Conservation (phyloP, 2,329 filamentous ascomycete genomes). For the Waltergamsia citrina region DNA sequence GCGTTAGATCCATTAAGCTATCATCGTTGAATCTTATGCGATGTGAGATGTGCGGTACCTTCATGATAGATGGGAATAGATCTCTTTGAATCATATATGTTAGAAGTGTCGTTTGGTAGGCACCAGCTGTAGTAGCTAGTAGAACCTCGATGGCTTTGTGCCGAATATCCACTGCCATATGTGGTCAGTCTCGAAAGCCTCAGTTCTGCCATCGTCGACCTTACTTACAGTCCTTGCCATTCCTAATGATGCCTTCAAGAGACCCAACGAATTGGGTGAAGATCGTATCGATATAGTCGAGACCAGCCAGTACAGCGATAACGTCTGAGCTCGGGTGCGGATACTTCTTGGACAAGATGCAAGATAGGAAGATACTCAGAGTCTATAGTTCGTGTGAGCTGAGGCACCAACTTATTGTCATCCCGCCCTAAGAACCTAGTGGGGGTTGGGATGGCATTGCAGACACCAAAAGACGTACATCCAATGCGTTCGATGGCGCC, state of each 20-base stretch:
- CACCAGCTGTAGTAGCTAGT: slow-evolving; percentile 80
- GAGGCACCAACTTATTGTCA: not conserved
- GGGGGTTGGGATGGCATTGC: not conserved
- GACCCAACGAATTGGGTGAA: slow-evolving; percentile 83
- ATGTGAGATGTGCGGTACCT: slow-evolving; percentile 42
- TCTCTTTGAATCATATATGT: slow-evolving; percentile 95
- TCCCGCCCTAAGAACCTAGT: slow-evolving; percentile 23
- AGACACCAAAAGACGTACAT: no score
- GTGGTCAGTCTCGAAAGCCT: slow-evolving; percentile 2
- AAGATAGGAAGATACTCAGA: slow-evolving; percentile 76
- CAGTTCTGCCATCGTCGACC: no score
- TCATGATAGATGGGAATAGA: slow-evolving; percentile 89
- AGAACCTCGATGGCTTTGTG: slow-evolving; percentile 74
- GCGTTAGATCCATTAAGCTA: slow-evolving; percentile 1
- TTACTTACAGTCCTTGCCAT: slow-evolving; percentile 58
- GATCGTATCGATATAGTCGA: slow-evolving; percentile 77
- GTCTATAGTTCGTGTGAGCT: slow-evolving; percentile 45
- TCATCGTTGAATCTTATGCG: not conserved
- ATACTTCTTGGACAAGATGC: slow-evolving; percentile 79
- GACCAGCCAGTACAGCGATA: slow-evolving; percentile 78
- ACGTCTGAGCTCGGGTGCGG: slow-evolving; percentile 93
- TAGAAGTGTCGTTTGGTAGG: slow-evolving; percentile 87
- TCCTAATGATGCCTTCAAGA: slow-evolving; percentile 75
- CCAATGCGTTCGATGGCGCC: slow-evolving; percentile 70
- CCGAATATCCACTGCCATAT: slow-evolving; percentile 70